Conservation (phyloP, 2,329 filamentous ascomycete genomes). For the Alternaria sp. region DNA sequence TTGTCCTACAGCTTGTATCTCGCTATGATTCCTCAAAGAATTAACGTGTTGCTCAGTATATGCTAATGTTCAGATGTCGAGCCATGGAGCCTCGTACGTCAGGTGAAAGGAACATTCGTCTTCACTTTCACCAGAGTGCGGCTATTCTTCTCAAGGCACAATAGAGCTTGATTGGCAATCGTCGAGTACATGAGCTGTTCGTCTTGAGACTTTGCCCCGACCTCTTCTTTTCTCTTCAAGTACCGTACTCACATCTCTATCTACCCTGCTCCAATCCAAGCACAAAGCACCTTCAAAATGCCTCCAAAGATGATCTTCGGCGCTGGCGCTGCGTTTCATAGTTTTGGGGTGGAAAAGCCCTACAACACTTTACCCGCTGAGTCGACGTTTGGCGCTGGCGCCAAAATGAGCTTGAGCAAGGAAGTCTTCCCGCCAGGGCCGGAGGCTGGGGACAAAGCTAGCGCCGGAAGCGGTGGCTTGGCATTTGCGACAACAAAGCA, state of each 20-base stretch:
- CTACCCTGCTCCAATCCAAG: background rate
- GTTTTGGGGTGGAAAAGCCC: background rate
- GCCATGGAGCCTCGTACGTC: background rate
- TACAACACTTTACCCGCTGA: conserved; percentile 1
- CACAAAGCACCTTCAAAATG: conserved; percentile 7
- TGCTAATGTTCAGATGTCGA: background rate
- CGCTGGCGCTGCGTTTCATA: background rate
- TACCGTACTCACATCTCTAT: background rate
- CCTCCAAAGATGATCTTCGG: background rate
- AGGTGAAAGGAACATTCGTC: background rate
- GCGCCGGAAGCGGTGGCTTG: conserved; percentile 14
- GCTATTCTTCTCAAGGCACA: background rate
- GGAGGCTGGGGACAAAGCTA: conserved; percentile 12
- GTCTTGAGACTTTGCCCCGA: background rate
- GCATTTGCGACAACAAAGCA: conserved; percentile 21
- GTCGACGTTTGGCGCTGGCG: conserved; percentile 12
- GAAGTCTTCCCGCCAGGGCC: conserved; percentile 11
- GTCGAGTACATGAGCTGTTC: background rate
- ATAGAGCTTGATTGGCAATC: background rate
- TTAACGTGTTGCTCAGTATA: background rate
- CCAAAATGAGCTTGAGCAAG: conserved; percentile 12
- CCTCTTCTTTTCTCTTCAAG: conserved; percentile 3
- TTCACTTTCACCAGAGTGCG: background rate
- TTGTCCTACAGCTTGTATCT: background rate
- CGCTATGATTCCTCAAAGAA: no score